Evolutionary conservation across 371 early-diverging fungal genomes (phyloP).

Genomic region (Actinomortierella ambigua): DNA sequence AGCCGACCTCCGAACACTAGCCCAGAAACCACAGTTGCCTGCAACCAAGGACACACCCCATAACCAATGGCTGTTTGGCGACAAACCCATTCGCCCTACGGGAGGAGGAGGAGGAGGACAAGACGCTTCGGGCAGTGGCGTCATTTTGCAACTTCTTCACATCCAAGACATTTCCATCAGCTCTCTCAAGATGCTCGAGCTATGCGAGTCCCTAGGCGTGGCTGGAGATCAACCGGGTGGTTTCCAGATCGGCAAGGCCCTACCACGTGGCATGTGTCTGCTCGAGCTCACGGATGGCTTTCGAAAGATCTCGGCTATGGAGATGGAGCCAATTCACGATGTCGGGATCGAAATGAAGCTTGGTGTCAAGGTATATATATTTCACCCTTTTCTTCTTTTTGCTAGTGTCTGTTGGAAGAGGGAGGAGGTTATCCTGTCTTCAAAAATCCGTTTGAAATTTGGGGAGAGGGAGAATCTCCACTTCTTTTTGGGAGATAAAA

Average conservation of each 20-base stretch:
- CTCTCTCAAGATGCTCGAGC: slow-evolving; percentile 30
- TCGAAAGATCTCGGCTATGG: slow-evolving; percentile 21
- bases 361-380: slow-evolving; percentile 32
- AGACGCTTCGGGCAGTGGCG: slow-evolving; percentile 16
- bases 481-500: too few species aligned
- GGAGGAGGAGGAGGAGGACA: neutral
- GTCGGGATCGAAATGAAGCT: slow-evolving; percentile 43
- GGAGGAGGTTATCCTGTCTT: too few species aligned
- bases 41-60: slow-evolving; percentile 26
- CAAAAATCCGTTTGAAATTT: too few species aligned
- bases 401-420: too few species aligned
- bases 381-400: too few species aligned
- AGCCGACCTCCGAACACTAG: slow-evolving; percentile 34
- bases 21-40: slow-evolving; percentile 25
- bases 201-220: slow-evolving; percentile 23
- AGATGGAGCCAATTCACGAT: slow-evolving; percentile 25
- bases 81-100: neutral
- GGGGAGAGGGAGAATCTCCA: too few species aligned
- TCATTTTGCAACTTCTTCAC: slow-evolving; percentile 32
- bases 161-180: slow-evolving; percentile 35
- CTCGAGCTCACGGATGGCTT: slow-evolving; percentile 39
- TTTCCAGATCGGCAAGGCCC: slow-evolving; percentile 14
- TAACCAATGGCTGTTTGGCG: slow-evolving; percentile 18
- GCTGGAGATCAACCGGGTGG: slow-evolving; percentile 33
- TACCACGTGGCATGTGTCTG: slow-evolving; percentile 14